Evolutionary conservation across 2,329 filamentous ascomycete genomes (phyloP), one percentile per base, ranked within the genome.

Genomic region (Stagonosporopsis rhizophila): DNA sequence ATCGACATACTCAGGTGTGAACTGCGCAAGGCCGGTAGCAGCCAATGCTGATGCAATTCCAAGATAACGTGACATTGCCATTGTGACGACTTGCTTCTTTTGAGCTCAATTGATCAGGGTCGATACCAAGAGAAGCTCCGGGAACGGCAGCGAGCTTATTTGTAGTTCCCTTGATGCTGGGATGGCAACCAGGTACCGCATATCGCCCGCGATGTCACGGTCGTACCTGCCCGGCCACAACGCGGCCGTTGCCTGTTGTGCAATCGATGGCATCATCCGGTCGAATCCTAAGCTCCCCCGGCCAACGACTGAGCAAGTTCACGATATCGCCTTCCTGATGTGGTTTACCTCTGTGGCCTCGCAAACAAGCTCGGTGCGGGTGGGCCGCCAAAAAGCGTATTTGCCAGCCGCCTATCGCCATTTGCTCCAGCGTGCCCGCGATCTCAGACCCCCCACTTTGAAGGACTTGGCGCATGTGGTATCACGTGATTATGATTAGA

Each of bases 41-140:
- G 68, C 71, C 65, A 75, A 69, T 52, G 70, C 72, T 40, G 69
- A 64, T 50, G 64, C 65, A 58, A 73, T 64, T 52, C 67, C 64
- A 45, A 72, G 59, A 59, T 68, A 73, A 59, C 72, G 71, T 66
- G 69, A 66, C 73, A 75, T 75, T 61, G 51, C 68, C 51, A 62
- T 64, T 61, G 61, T 65, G 60, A 64, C 61, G 59, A 68, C 64
- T 58, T 64, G 62, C 61, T 67, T 67, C 47, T 60, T 53, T 23
- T 59, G 58, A 65, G 63, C 62, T 65, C 62, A 67, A 67, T 67
- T 70, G 64, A 60, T 62, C 49, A 56, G 59, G 56, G 63, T 65
- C 65, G 63, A 59, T 67, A 56, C 55, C 60, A 53, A 59, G 38
- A 44, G 40, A 52, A 60, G 44, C 37, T 55, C 48, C 44, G 40